Conservation (phyloP, 108 stramenopile species). For the Mediolabrus comicus region DNA sequence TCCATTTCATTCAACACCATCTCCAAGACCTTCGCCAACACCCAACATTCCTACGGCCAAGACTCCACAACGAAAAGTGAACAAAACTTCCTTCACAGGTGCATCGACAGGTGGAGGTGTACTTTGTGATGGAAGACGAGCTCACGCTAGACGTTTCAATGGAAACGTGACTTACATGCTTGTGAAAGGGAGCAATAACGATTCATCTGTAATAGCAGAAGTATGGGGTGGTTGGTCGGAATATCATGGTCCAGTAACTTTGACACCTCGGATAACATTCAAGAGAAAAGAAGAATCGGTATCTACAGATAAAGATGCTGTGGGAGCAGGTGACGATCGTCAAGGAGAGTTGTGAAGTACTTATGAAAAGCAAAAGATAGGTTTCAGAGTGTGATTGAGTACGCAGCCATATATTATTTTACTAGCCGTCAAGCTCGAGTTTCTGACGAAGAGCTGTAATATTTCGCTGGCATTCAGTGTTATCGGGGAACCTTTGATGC, state of each 20-base stretch:
- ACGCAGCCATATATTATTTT: too few relatives aligned
- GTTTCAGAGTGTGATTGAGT: too few relatives aligned
- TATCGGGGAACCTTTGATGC: constrained; percentile 4
- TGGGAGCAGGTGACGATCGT: neutral
- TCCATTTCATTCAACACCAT: constrained; percentile 17
- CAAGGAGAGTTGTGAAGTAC: neutral
- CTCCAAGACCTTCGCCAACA: neutral
- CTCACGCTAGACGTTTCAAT: constrained; percentile 30
- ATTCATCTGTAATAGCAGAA: constrained; percentile 1
- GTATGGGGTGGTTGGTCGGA: constrained; percentile 30
- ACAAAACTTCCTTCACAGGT: constrained; percentile 7
- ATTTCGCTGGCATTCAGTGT: constrained; percentile 47
- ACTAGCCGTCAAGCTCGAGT: constrained; percentile 19
- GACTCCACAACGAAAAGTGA: neutral
- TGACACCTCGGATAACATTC: constrained; percentile 38
- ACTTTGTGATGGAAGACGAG: constrained; percentile 33
- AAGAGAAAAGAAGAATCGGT: neutral
- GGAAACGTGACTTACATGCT: constrained; percentile 21
- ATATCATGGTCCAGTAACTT: constrained; percentile 32
- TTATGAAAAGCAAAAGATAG: neutral
- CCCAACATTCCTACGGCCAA: constrained; percentile 4
- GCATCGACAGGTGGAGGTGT: constrained; percentile 30
- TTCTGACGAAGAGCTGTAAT: constrained; percentile 59
- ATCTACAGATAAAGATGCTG: neutral
- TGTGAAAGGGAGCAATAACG: neutral